Evolutionary conservation across 2,329 filamentous ascomycete genomes (phyloP).

Genomic region (Botrytis elliptica): DNA sequence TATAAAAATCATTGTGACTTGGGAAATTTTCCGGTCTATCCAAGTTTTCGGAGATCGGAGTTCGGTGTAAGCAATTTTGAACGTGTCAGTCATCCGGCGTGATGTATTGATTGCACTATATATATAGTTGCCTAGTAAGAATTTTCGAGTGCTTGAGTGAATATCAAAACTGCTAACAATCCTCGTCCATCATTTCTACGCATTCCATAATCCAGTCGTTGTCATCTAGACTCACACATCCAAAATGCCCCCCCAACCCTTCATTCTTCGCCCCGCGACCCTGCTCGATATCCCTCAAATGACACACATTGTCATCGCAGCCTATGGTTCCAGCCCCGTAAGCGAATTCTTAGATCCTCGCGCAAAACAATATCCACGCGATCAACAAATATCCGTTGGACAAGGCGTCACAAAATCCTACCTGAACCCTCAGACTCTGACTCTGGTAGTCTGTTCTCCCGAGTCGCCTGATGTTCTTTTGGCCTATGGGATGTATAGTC

Average conservation of each 20-base stretch:
- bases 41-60: background rate
- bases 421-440: slow-evolving; percentile 18
- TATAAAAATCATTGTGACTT: too few relatives aligned
- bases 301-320: slow-evolving; percentile 15
- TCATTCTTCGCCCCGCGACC: slow-evolving; percentile 25
- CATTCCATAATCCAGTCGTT: too few relatives aligned
- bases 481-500: slow-evolving; percentile 27
- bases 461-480: slow-evolving; percentile 23
- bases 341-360: slow-evolving; percentile 24
- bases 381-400: slow-evolving; percentile 18
- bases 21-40: background rate
- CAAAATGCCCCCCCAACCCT: background rate
- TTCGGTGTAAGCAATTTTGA: background rate
- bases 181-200: too few relatives aligned
- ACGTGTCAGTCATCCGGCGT: background rate
- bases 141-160: too few relatives aligned
- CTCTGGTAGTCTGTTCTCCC: slow-evolving; percentile 26
- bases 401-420: slow-evolving; percentile 22
- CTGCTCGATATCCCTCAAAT: slow-evolving; percentile 26
- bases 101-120: background rate
- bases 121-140: background rate
- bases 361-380: slow-evolving; percentile 21
- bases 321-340: slow-evolving; percentile 26
- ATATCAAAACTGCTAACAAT: background rate
- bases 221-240: background rate